Base-by-base conservation (phyloP, 768 basidiomycete genomes). In the Tylopilus rubrobrunneus region DNA sequence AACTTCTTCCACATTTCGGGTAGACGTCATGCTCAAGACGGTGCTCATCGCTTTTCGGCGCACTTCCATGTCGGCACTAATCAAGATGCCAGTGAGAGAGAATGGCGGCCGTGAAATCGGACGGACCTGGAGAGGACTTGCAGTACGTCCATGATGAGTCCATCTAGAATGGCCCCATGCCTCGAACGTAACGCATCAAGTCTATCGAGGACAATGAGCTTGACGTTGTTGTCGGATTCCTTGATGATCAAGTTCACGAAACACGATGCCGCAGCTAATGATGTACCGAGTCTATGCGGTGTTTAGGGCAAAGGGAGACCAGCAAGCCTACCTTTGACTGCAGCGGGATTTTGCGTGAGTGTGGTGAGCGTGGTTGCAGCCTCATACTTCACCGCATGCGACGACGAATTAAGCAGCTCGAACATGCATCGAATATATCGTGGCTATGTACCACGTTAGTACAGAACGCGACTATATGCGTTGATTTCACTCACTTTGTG, bases 201-300 rank as follows among this genome's bases (percentile, higher is more conserved):
- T 43, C 97, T 85, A 66, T 96, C 91, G 25, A 99, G 79, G 17
- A 98, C 96, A 55, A 98, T 98, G 43, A 98, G 81, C 72, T 98
- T 98, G 71, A 98, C 96, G 62, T 99, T 99, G 74, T 98, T 99
- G 74, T 98, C 96, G 2, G 94, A 92, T 72, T 98, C 96, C 73
- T 95, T 96, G 69, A 88, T 78, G 55, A 94, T 86, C 44, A 98
- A 83, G 59, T 83, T 89, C 63, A 97, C 91, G 58, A 96, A 85
- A 59, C 83, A 89, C 9, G 86, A 82, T 4, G 94, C 95, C 45
- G 94, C 89, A 57, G 96, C 95, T 96, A 55, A 47, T 37, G 39
- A 34, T 19, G 51, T 44, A 33, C 23, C 14, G 11, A 54, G 59
- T 51, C 21, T 44, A 49, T 36, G 23, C 19, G 43, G 49, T n/a